Base-by-base conservation (phyloP, 2,329 filamentous ascomycete genomes). In the Cyphellophora europaea region DNA sequence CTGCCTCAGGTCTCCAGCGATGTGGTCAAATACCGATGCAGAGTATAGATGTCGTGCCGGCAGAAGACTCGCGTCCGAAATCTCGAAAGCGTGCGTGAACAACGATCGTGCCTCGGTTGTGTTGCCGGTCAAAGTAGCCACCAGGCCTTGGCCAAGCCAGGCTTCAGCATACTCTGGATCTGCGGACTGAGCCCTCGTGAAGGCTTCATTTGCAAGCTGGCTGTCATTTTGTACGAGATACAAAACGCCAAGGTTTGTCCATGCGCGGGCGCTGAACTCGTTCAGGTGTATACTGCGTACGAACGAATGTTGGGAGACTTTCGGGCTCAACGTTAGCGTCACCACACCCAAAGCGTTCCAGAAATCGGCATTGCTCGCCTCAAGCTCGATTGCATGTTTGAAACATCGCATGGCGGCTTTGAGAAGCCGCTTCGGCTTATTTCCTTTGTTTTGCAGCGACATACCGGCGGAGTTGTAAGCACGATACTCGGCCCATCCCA, bases 331-430 rank as follows among this genome's bases (percentile, higher is more conserved):
- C 30, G 77, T 76, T 43, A 85, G 88, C 2, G 91, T 95, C 16
- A 84, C 86, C 3, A 96, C 85, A 32, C 89, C 91, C 3, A 98
- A 70, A 0, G 91, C 81, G 53, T 96, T 96, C 91, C 91, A 98
- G 57, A 96, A 96, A 48, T 96, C 89, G 0, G 85, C 68, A 53
- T 96, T 98, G 33, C 87, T 84, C 5, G 88, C 83, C 58, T 98
- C 93, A 1, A 95, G 69, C 59, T 96, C 91, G 45, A 98, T 98
- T 1, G 91, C 84, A 29, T 85, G 74, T 62, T 98, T 98, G 71
- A 98, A 96, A 50, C 85, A 91, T 36, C 79, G 74, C 44, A 96
- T 81, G 1, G 91, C 75, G 5, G 87, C 79, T 55, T 82, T 88
- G 30, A 91, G 66, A 47, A 86, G 87, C 72, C 52, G 76, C 72